Evolutionary conservation across 129 eudicot genomes (phyloP), one percentile per base, ranked within the genome.

Genomic region (Artemisia annua): DNA sequence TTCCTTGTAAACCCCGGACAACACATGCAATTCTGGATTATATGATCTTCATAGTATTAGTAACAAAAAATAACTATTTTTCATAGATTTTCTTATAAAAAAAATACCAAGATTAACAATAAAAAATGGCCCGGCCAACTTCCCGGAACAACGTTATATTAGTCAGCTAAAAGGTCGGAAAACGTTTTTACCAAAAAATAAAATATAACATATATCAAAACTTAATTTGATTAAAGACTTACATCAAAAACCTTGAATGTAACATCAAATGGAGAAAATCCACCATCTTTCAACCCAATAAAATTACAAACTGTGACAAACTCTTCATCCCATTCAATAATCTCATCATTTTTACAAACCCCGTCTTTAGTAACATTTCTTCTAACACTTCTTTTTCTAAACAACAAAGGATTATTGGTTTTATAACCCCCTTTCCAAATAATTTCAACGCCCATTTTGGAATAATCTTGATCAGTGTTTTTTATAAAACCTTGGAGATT

Each of bases 211-310:
- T 43, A 19, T 26, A 35, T 63, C 20, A 32, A 53, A 54, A 48
- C 9, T 44, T 11, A 50, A 50, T 16, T 70, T 54, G 66, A 51
- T 26, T 49, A 78, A 76, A 70, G 78, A 87, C 92, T 84, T 84
- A 87, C 92, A 54, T 84, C 73, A 67, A 84, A 77, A 71, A 87
- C 84, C 62, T 76, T 82, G 76, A 87, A 85, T 26, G 79, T 71
- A 67, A 87, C 94, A 58, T 87, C 85, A 89, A 89, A 87, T 15
- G 78, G 89, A 87, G 78, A 85, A 82, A 82, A 87, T 12, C 73
- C 69, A 48, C 89, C 87, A 66, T 85, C 89, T 57, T 80, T 87
- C 15, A 79, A 18, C 43, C 73, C 82, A 12, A 75, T 66, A 2
- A 87, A 78, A 51, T 54, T 72, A 77, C 89, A 85, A 26, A 87